Evolutionary conservation across 129 eudicot species (phyloP), one percentile per base, ranked within the genome.

Genomic region (Ambrosia trifida): DNA sequence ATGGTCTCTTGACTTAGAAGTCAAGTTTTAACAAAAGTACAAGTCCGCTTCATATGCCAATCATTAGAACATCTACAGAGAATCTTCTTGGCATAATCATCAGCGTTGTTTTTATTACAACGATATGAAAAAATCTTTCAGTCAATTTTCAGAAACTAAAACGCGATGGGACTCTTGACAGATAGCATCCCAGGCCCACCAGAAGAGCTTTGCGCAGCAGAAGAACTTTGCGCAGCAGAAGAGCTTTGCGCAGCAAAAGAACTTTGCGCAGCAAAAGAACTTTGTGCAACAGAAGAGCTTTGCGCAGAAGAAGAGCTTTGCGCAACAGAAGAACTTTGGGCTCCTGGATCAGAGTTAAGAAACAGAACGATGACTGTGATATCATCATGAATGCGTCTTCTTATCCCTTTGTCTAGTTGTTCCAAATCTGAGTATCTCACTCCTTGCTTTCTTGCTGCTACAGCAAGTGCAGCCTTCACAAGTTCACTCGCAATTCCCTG

Each of bases 401-500:
- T 73, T 74, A 80, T 76, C 19, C 90, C 92, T 32, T 81, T 58
- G 2, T 74, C 93, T 17, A 91, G 75, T 73, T 84, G 82, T 51
- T 86, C 79, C 20, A 91, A 74, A 58, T 88, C 90, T 0, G 90
- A 80, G 60, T 82, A 88, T 78, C 96, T 86, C 96, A 91, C 76
- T 58, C 86, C 96, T 65, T 86, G 69, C 66, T 85, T 91, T 81
- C 82, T 85, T 28, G 88, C 97, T 31, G 96, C 97, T 64, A 54
- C 87, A 2, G 10, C 31, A 1, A 91, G 79, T n/a, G 92, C 92
- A 38, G 87, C 86, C 76, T 88, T 84, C 7, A 91, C 69, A 16
- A 91, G 92, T 30, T 46, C 86, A 79, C 89, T 82, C 1, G 92
- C 96, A 53, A 78, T 75, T 47, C 96, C 97, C 92, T 91, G 90